These are phyloP conservation scores for Trichomonas tenax DNA, from an alignment of 208 protist genomes.

Conservation along the genomic window DNA sequence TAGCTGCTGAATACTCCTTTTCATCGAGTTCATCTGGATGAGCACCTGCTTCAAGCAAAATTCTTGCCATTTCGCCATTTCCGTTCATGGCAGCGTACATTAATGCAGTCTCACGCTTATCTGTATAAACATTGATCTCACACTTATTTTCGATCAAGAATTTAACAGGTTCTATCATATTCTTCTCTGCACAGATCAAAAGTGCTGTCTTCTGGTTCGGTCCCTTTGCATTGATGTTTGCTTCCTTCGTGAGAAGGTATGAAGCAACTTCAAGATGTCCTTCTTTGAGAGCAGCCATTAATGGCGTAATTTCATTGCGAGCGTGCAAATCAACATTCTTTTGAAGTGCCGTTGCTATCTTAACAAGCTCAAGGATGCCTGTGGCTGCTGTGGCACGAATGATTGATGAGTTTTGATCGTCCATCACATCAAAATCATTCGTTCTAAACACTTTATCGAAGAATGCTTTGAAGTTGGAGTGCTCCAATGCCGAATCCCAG, in stretches of 20 bases:
- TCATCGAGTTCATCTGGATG: background rate
- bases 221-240: background rate
- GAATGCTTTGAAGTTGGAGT: background rate
- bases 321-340: background rate
- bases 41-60: background rate
- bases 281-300: background rate
- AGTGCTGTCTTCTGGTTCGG: background rate
- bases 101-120: background rate
- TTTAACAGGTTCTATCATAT: background rate
- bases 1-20: background rate
- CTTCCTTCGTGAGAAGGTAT: background rate
- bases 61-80: background rate
- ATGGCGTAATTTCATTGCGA: background rate
- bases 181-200: background rate
- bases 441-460: background rate
- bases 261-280: background rate
- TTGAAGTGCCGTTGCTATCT: background rate
- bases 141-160: background rate
- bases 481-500: background rate
- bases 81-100: background rate
- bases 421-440: background rate
- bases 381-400: background rate
- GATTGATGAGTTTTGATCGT: background rate
- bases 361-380: background rate
- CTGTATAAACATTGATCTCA: background rate